Conservation (phyloP, 2,329 filamentous ascomycete species). For the Cercospora janseana region DNA sequence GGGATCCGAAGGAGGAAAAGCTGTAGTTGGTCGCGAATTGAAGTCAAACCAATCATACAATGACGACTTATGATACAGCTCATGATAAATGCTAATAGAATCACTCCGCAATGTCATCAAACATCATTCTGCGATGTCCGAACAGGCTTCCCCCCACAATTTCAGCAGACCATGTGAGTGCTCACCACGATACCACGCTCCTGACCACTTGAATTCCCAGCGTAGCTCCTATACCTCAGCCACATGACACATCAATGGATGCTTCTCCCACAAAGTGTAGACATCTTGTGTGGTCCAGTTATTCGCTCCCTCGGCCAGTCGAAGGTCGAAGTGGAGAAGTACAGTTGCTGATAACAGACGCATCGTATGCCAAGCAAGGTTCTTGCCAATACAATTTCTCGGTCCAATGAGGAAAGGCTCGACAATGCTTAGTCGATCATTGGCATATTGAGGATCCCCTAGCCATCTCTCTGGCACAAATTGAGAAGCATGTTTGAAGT, state of each 20-base stretch:
- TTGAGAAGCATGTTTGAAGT: constrained; percentile 28
- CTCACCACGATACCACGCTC: too few species aligned
- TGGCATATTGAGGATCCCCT: not conserved
- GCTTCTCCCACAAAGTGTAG: constrained; percentile 36
- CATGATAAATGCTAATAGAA: too few species aligned
- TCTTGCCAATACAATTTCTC: constrained; percentile 18
- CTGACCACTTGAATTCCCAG: too few species aligned
- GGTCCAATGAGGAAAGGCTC: constrained; percentile 18
- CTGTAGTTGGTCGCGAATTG: too few species aligned
- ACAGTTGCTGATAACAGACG: constrained; percentile 8
- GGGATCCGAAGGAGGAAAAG: too few species aligned
- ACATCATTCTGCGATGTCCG: too few species aligned
- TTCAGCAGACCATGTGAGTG: too few species aligned
- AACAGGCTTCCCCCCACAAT: too few species aligned
- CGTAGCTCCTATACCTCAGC: too few species aligned
- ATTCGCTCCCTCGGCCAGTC: constrained; percentile 29
- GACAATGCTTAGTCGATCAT: constrained; percentile 12
- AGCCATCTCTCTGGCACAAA: constrained; percentile 38
- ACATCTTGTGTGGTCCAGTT: constrained; percentile 36
- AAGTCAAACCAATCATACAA: too few species aligned
- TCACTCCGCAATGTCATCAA: too few species aligned
- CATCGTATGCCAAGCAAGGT: constrained; percentile 17
- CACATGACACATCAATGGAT: constrained; percentile 27
- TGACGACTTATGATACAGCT: too few species aligned
- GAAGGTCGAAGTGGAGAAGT: constrained; percentile 12